Evolutionary conservation across 1,284 basidiomycete species (phyloP).

Genomic region (Inonotus hispidus): DNA sequence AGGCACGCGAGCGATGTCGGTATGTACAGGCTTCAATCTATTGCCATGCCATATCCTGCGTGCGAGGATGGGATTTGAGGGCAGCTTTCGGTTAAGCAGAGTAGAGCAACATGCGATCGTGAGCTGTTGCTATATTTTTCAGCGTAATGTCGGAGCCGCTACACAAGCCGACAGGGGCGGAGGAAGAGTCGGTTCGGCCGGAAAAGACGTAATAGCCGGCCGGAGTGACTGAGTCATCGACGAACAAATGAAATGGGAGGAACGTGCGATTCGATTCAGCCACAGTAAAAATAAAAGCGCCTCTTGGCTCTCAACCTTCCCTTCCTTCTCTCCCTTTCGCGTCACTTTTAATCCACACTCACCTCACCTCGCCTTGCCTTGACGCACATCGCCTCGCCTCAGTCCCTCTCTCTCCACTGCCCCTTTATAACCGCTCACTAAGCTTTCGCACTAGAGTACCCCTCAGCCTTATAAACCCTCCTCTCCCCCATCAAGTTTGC

Average conservation of each 20-base stretch:
- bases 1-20: too few relatives aligned
- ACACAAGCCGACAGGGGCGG: neutral
- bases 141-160: neutral
- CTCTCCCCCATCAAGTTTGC: neutral
- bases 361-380: neutral
- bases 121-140: too few relatives aligned
- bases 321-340: neutral
- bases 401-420: neutral
- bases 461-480: neutral
- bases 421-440: conserved; percentile 1
- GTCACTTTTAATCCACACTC: neutral
- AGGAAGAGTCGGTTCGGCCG: neutral
- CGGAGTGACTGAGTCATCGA: neutral
- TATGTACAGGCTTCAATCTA: neutral
- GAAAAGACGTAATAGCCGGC: neutral
- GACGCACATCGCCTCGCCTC: neutral
- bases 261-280: neutral
- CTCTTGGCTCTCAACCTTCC: neutral
- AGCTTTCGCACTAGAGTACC: neutral
- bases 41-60: too few relatives aligned
- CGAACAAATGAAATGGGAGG: neutral
- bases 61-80: too few relatives aligned
- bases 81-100: neutral
- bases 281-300: neutral
- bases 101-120: too few relatives aligned